Percentiles rank a stretch among this genome's conserved stretches.
Evolutionary conservation across 192 early-diverging fungal species (phyloP).

Genomic region (Backusella luteola): DNA sequence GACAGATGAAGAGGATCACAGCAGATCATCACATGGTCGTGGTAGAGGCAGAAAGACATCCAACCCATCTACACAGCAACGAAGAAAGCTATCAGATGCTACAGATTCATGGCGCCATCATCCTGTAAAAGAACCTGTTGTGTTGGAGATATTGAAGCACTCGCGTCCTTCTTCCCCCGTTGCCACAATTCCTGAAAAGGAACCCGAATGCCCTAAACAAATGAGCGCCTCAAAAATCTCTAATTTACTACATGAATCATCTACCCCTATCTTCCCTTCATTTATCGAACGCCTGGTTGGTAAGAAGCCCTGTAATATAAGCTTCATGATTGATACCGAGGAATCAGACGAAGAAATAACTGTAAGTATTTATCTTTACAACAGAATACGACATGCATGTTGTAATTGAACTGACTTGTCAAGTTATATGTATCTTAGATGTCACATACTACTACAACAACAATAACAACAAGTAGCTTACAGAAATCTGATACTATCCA

Average conservation of each 20-base stretch:
- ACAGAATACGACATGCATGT: neutral
- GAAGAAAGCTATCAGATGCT: neutral
- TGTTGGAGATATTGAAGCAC: neutral
- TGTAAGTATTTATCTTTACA: neutral
- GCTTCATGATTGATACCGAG: constrained; percentile 18
- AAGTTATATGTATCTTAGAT: neutral
- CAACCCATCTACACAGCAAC: neutral
- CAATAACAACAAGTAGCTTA: neutral
- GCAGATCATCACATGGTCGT: constrained; percentile 7
- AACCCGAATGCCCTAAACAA: neutral
- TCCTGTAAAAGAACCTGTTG: neutral
- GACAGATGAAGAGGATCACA: neutral
- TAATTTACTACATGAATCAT: neutral
- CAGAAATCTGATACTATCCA: neutral
- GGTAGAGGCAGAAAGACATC: constrained; percentile 10
- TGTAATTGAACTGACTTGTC: neutral
- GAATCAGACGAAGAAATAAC: constrained; percentile 17
- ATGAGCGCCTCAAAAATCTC: neutral
- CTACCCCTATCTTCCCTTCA: constrained; percentile 17
- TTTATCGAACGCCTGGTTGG: constrained; percentile 7
- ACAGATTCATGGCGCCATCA: constrained; percentile 13
- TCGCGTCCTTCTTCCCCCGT: neutral
- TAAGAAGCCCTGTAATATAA: constrained; percentile 11
- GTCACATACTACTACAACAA: neutral
- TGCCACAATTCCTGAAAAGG: neutral